Base-by-base conservation (phyloP, 2,329 filamentous ascomycete species). In the Tolypocladium pustulatum region DNA sequence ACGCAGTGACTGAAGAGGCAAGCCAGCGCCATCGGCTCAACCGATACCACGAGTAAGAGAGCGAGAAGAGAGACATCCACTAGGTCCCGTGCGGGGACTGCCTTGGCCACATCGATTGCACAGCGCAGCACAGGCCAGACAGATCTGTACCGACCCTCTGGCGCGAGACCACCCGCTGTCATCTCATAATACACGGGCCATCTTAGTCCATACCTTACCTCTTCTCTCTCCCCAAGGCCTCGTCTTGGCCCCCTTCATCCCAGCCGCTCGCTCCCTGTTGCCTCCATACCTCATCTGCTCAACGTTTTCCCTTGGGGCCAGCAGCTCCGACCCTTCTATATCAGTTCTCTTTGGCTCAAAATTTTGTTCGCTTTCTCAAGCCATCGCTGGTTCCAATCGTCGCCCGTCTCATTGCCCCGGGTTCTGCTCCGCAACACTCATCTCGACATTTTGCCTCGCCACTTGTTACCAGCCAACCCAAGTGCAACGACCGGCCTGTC, bases 61-160 rank as follows among this genome's bases (percentile, higher is more conserved):
- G 57, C 62, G 57, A 60, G 59, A 61, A 61, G 57, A 65, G 60
- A 65, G 62, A 65, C 64, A 66, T 60, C 58, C 55, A 49, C 55
- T 41, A 58, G 55, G 60, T 59, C 61, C 52, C 55, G 61, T 61
- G 63, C 58, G 63, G 60, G 61, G 55, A 25, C 55, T 37, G 49
- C 43, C 38, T 57, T 51, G 57, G 36, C 41, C 52, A 54, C 56
- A 55, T 59, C 54, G 15, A 57, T 55, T 58, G 54, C 34, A 51
- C 56, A 49, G 57, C 49, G 38, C 49, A 49, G 57, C 51, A 54
- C 57, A 58, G 54, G 57, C 57, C 60, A 52, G 52, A 57, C 57
- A 34, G 51, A 58, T 58, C 55, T n/a, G 27, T 30, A 49, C 58
- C 60, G 57, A 43, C 57, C 46, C 40, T 46, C 53, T 55, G 58